These are phyloP conservation scores for Cardamine occulta DNA, from an alignment of 345 rosid species.

Conservation along the genomic window DNA sequence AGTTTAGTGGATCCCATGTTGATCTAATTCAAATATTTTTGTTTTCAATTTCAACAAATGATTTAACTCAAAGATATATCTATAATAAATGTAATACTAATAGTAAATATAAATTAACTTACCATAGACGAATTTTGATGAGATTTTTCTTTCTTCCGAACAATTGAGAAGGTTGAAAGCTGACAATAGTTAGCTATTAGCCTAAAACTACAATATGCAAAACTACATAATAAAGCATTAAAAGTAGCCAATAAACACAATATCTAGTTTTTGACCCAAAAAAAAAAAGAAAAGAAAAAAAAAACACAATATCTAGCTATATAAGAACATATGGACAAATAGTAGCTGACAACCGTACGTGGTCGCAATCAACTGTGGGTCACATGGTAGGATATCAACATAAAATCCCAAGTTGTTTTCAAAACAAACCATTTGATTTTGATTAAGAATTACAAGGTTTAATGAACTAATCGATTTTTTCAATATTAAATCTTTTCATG, in stretches of 20 bases:
- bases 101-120: no score
- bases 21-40: not conserved
- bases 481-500: no score
- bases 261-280: no score
- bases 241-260: slow-evolving; percentile 12
- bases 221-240: not conserved
- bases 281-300: no score
- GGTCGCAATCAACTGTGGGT: not conserved
- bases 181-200: slow-evolving; percentile 3
- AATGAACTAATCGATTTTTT: no score
- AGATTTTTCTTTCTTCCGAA: not conserved
- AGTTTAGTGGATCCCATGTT: not conserved
- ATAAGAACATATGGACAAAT: slow-evolving; percentile 12
- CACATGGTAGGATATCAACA: not conserved
- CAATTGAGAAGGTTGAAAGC: slow-evolving; percentile 15
- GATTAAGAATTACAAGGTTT: not conserved
- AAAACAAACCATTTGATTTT: not conserved
- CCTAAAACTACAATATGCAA: not conserved
- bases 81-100: no score
- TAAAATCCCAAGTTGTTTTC: not conserved
- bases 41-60: no score
- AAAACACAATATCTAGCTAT: not conserved
- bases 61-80: no score
- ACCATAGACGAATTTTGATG: not conserved
- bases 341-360: not conserved